Base-by-base conservation (phyloP, 768 basidiomycete genomes). In the Serendipita sp. region DNA sequence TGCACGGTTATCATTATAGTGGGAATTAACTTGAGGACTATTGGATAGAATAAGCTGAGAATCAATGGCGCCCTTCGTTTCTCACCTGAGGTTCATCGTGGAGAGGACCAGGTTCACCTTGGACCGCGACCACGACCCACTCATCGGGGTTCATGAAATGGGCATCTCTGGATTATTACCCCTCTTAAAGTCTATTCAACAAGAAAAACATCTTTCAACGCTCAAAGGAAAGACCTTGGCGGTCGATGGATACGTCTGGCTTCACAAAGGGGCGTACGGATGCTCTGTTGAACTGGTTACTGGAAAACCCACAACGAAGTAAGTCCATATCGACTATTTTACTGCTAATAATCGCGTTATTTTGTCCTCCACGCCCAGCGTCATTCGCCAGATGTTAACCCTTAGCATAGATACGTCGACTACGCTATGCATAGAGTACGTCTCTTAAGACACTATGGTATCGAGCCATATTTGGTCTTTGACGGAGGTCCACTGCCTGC, bases 401-500 rank as follows among this genome's bases (percentile, higher is more conserved):
- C 15, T 3, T 18, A 31, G 10, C 62, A 3, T 68, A 95, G 94
- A 76, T 97, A 96, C 78, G 91, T 98, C 65, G 86, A 95, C 72
- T 99, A 95, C 75, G 87, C 87, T 44, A 95, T 98, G 92, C 84
- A 91, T 68, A 84, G 88, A 36, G 84, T 98, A 48, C 82, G 92
- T 33, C 81, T 98, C 63, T 75, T 99, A 62, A 82, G 83, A 66
- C 85, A 98, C 74, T 80, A 91, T 72, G 82, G 83, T 27, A 88
- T 98, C 65, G 80, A 80, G 62, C 95, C 96, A 0, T 92, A 88
- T 72, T 76, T 99, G 29, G 96, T 99, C 16, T 95, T 99, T 69
- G 96, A 98, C 71, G 96, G 96, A 15, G 95, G 95, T 0, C 89
- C 88, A 8, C 81, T 99, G 34, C 93, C 93, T 5, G 94, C 95